Conservation (phyloP, 2,329 filamentous ascomycete species). For the Lecanosticta acicola region DNA sequence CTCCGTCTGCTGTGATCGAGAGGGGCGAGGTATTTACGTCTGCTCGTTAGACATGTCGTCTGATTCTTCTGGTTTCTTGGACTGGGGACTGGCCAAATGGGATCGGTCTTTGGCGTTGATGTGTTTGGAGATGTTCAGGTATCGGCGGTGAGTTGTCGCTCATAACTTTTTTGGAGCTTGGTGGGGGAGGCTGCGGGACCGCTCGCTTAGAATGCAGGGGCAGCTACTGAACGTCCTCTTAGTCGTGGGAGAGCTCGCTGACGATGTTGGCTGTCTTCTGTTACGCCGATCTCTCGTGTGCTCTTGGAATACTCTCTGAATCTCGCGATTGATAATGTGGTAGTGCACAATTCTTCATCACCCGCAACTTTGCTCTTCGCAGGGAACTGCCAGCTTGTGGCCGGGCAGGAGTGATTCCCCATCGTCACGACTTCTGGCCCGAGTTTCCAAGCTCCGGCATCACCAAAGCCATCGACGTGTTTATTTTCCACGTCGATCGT, state of each 20-base stretch:
- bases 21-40: conserved; percentile 61
- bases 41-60: conserved; percentile 63
- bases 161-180: background rate
- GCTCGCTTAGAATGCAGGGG: background rate
- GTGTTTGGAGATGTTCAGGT: conserved; percentile 39
- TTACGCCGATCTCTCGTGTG: too few relatives aligned
- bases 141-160: background rate
- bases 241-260: background rate
- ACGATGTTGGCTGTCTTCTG: too few relatives aligned
- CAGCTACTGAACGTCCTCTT: background rate
- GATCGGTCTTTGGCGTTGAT: conserved; percentile 46
- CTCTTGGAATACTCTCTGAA: too few relatives aligned
- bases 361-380: too few relatives aligned
- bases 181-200: background rate
- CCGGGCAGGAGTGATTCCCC: background rate
- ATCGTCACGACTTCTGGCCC: background rate
- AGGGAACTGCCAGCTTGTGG: too few relatives aligned
- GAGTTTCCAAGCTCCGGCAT: background rate
- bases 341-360: background rate
- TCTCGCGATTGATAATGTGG: too few relatives aligned
- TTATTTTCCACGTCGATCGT: conserved; percentile 3
- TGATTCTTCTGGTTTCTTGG: conserved; percentile 25
- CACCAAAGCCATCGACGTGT: conserved; percentile 3
- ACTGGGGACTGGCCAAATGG: conserved; percentile 35
- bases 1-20: too few relatives aligned